A percentile compares a stretch with the other conserved stretches of the same genome.
These are phyloP conservation scores for Udeniomyces megalosporus DNA, from an alignment of 768 basidiomycete genomes.

Conservation along the genomic window DNA sequence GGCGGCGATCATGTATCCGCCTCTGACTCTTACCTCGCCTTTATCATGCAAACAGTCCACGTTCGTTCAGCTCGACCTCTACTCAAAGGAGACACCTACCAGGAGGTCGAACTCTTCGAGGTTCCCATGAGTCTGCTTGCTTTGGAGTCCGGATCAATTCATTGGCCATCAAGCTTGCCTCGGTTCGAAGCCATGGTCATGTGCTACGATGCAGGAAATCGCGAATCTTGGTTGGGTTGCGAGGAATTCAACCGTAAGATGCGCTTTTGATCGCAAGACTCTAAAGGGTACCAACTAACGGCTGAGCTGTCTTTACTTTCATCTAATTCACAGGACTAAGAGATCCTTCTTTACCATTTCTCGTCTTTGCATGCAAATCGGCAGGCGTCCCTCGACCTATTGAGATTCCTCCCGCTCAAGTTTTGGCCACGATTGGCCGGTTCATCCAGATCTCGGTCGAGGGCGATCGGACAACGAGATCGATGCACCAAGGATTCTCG, in stretches of 20 bases:
- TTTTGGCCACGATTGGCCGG: neutral
- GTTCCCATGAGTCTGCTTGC: neutral
- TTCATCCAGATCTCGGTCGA: slow-evolving; percentile 7
- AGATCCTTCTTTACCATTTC: neutral
- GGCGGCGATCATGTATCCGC: no score
- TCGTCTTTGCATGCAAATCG: slow-evolving; percentile 6
- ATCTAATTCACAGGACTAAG: neutral
- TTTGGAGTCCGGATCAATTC: neutral
- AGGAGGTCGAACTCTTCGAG: slow-evolving; percentile 3
- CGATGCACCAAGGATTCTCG: slow-evolving; percentile 9
- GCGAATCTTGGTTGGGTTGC: neutral
- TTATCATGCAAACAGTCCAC: no score
- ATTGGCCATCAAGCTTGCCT: neutral
- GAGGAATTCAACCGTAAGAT: neutral
- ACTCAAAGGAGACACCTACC: neutral
- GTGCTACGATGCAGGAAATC: slow-evolving; percentile 6
- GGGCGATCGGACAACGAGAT: neutral
- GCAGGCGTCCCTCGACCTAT: slow-evolving; percentile 4
- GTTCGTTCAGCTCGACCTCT: no score
- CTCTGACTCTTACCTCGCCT: no score
- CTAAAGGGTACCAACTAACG: neutral
- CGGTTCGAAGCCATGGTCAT: slow-evolving; percentile 1
- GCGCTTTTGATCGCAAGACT: neutral
- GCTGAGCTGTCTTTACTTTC: neutral
- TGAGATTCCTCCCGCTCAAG: neutral